Evolutionary conservation across 23 red algal species (phyloP), one percentile per base, ranked within the genome.

Genomic region (Cyanidioschyzon merolae): DNA sequence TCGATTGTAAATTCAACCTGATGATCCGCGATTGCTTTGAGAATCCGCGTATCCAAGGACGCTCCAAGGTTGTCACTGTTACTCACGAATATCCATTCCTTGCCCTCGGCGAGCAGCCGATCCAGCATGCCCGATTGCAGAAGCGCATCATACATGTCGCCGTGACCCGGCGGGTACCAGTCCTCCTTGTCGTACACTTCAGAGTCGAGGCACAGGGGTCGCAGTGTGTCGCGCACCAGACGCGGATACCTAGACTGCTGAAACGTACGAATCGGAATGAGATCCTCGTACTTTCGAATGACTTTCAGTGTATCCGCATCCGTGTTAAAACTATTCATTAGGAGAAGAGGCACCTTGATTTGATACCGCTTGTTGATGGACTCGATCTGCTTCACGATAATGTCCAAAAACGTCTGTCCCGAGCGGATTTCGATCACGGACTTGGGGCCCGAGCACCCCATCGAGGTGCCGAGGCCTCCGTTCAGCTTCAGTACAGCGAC

Each of bases 11-110:
- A 97, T 78, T 97, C 93, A 31, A 80, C 81, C n/a, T 84, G 75
- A n/a, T 76, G 76, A 25, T 97, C 81, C 16, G 80, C 85, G 26
- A 97, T 39, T 58, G 87, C 80, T 58, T 89, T 91, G 17, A 97
- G 79, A 57, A 97, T 97, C 58, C 88, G 90, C 1, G 85, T 57
- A 51, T 97, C 93, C 39, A 97, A 85, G 7, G 84, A 88, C 17
- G 93, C 93, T 34, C 93, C 93, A 67, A 97, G 80, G 74, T 97
- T 97, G 88, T 97, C 93, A 36, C 90, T 88, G 68, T 97, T 97
- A 34, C 77, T 84, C 40, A 97, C 87, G 79, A 97, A 97, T 25
- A 97, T 76, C 59, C 90, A 97, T 68, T 97, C 93, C 68, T 97
- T 97, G 34, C 93, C 93, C 63, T 90, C 80, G 26, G 93, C 88